Base-by-base conservation (phyloP, 768 basidiomycete species). In the Leccinellum albellum region DNA sequence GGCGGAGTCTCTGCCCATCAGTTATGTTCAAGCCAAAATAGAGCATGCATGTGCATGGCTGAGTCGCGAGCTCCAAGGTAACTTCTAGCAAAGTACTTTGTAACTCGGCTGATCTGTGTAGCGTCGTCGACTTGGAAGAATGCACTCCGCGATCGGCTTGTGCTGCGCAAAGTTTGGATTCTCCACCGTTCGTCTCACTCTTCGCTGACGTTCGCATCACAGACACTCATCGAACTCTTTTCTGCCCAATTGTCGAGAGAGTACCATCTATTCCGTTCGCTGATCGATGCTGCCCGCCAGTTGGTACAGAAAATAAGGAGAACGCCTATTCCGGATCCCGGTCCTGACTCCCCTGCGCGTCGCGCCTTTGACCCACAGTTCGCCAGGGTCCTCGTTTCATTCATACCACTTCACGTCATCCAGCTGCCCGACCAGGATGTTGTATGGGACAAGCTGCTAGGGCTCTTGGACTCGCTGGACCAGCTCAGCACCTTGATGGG, bases 41-140 rank as follows among this genome's bases (percentile, higher is more conserved):
- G 84, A 89, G 40, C 77, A 80, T 13, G 88, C 89, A 0, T 75
- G 78, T 14, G 59, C 67, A 21, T 94, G 90, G 88, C 66, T 93
- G 5, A 68, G 74, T 5, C 66, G 69, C 10, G 75, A 81, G 6
- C 60, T 70, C 49, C 70, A 79, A 74, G 73, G 83, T 82, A 58
- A 20, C 46, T 50, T 46, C 31, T 4, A 9, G 8, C 33, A 8
- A 23, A 35, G 33, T 21, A 23, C 3, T 17, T 3, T 48, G 3
- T 46, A 52, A 15, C 42, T 20, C 24, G 28, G 54, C 67, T 64
- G 2, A 63, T 54, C 24, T 40, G n/a, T 54, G 53, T 6, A 86
- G 83, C 79, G 35, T 68, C 78, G 3, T 64, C 69, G n/a, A 62
- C 64, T 28, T 85, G 82, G 83, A 76, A 75, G 53, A 73, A 78